A percentile compares a stretch with the other conserved stretches of the same genome.
Conservation (phyloP, 371 early-diverging fungal genomes). For the Zychaea mexicana region DNA sequence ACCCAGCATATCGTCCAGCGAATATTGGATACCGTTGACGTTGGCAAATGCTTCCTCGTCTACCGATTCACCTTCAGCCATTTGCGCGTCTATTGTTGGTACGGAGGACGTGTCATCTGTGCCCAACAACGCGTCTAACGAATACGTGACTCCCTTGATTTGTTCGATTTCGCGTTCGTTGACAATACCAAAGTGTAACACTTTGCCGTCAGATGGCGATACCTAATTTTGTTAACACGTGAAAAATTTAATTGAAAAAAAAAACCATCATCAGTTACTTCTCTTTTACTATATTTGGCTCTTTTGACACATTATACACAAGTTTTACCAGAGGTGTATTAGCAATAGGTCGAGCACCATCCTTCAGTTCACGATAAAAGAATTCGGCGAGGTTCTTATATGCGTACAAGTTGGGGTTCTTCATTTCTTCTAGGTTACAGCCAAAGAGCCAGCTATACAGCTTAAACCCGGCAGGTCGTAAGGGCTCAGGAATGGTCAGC, state of each 20-base stretch:
- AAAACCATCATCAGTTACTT: not conserved
- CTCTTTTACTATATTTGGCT: not conserved
- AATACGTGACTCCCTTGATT: constrained; percentile 93
- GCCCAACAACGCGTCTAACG: constrained; percentile 87
- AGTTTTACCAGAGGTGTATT: constrained; percentile 65
- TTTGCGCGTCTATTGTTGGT: constrained; percentile 40
- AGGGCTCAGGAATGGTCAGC: constrained; percentile 75
- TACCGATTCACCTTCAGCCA: constrained; percentile 48
- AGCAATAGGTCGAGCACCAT: constrained; percentile 72
- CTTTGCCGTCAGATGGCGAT: constrained; percentile 89
- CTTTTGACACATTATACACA: too few species aligned
- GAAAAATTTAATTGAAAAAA: not conserved
- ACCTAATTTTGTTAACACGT: constrained; percentile 55
- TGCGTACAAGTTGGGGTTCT: constrained; percentile 70
- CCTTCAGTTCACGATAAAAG: constrained; percentile 88
- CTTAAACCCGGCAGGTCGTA: constrained; percentile 78
- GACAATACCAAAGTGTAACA: constrained; percentile 89
- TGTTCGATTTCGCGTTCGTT: constrained; percentile 81
- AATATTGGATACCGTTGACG: constrained; percentile 91
- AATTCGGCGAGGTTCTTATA: constrained; percentile 89
- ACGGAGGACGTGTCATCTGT: constrained; percentile 38
- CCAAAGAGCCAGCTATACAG: constrained; percentile 86
- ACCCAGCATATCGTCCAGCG: constrained; percentile 83
- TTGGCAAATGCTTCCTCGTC: constrained; percentile 81
- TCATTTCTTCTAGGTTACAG: constrained; percentile 94